Conservation (phyloP, 176 grass and related monocot species). For the Triticum aestivum region DNA sequence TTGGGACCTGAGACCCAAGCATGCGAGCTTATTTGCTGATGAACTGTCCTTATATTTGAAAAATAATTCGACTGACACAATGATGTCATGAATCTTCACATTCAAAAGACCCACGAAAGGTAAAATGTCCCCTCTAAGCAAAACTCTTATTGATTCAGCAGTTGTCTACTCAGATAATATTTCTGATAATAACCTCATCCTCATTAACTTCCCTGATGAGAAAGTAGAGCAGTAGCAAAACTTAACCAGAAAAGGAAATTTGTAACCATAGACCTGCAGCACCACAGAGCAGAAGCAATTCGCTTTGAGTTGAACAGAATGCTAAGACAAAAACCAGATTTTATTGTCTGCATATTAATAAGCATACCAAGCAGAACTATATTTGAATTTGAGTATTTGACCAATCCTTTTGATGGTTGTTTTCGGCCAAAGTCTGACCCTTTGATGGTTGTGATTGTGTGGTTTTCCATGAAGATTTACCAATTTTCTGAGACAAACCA, state of each 20-base stretch:
- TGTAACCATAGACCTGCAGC: slow-evolving; percentile 63
- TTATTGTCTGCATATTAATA: background rate
- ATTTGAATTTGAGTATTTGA: slow-evolving; percentile 30
- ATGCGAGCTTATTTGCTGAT: too few relatives aligned
- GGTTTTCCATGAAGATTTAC: background rate
- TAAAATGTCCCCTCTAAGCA: slow-evolving; percentile 52
- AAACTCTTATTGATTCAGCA: slow-evolving; percentile 51
- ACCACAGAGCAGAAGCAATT: slow-evolving; percentile 7
- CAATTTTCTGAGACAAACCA: too few relatives aligned
- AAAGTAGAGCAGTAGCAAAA: slow-evolving; percentile 72
- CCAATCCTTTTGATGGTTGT: background rate
- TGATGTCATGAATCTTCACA: slow-evolving; percentile 35
- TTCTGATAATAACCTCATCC: too few relatives aligned
- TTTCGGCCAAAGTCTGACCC: background rate
- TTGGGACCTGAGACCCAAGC: too few relatives aligned
- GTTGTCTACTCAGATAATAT: too few relatives aligned
- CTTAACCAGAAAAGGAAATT: slow-evolving; percentile 76
- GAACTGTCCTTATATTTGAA: too few relatives aligned
- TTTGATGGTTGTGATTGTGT: slow-evolving; percentile 31
- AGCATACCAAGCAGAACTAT: slow-evolving; percentile 72
- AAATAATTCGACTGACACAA: slow-evolving; percentile 48
- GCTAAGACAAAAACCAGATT: background rate
- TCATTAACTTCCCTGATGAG: slow-evolving; percentile 20
- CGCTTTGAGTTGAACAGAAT: slow-evolving; percentile 21
- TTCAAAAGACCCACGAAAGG: slow-evolving; percentile 71